Base-by-base conservation (phyloP, 257 asterid species). In the Gentiana dahurica region DNA sequence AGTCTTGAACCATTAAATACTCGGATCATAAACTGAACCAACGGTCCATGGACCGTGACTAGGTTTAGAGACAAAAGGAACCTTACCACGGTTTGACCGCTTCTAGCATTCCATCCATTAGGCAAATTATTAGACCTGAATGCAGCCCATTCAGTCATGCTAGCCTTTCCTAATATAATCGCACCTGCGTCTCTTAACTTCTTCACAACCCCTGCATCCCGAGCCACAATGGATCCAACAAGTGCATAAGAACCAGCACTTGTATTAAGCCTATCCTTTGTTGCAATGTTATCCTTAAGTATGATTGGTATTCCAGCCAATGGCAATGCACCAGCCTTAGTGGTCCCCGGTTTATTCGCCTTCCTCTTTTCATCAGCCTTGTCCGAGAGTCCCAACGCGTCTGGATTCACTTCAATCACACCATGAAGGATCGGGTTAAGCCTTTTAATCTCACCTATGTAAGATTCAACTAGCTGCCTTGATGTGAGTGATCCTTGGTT, bases 51-150 rank as follows among this genome's bases (percentile, higher is more conserved):
- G 2, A 41, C 6, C 6, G 8, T 10, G 1, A 2, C 46, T 5
- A 41, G 9, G 6, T 5, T 5, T 1, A 41, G 6, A 41, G 46
- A 41, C 9, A 41, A 4, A 41, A 2, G 6, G 24, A 41, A 41
- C 58, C 82, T 33, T 15, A 81, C 89, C 79, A 67, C 64, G 59
- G 82, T 81, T 66, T 75, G 88, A 34, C 94, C 94, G 24, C 72
- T 64, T 64, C 80, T 73, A 4, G 88, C 77, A 58, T 75, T 75
- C 84, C 82, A 78, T 8, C 84, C 88, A 63, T 34, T 68, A 0
- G 82, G 80, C 2, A 71, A 35, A 2, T 6, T 12, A 3, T 38
- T 12, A 6, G 78, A 53, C 50, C 88, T 66, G 56, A 57, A 56
- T 32, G 11, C 44, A 49, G 84, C 69, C 88, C 84, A 77, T 49